A percentile compares a stretch with the other conserved stretches of the same genome.
phyloP scores from a whole-genome alignment of 805 yeast genomes.

The Saturnispora dispora region DNA sequence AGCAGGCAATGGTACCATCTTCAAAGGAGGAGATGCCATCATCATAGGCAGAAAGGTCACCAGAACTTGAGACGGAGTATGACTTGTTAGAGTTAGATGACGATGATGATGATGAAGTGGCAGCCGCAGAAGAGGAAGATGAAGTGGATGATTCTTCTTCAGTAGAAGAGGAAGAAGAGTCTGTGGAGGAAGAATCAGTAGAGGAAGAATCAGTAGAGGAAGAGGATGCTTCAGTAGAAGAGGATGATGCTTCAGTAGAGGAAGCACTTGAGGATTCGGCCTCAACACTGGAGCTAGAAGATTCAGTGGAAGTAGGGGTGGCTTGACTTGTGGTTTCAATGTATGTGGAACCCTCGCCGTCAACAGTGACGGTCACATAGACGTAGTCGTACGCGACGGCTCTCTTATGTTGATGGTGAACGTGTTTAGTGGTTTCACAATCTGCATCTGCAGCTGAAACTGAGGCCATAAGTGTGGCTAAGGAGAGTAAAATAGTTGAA shows the following conservation, averaged over 20 bases:
- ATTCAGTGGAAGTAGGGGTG: constrained; percentile 19
- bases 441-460: constrained; percentile 24
- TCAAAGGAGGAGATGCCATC: constrained; percentile 33
- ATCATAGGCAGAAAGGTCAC: constrained; percentile 20
- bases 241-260: constrained; percentile 13
- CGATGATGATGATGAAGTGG: constrained; percentile 24
- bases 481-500: constrained; percentile 18
- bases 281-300: constrained; percentile 26
- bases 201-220: constrained; percentile 19
- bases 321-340: constrained; percentile 17
- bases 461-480: constrained; percentile 20
- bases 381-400: constrained; percentile 41
- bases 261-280: neutral
- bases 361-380: constrained; percentile 47
- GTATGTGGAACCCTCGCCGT: constrained; percentile 39
- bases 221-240: constrained; percentile 25
- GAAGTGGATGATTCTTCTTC: constrained; percentile 7
- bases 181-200: constrained; percentile 16
- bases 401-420: constrained; percentile 54
- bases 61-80: constrained; percentile 55
- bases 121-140: constrained; percentile 17
- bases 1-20: constrained; percentile 66
- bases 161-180: too few relatives aligned
- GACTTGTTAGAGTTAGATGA: constrained; percentile 30
- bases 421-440: constrained; percentile 40